These are phyloP conservation scores for Melastoma malabathricum DNA, from an alignment of 345 rosid genomes.

Conservation along the genomic window DNA sequence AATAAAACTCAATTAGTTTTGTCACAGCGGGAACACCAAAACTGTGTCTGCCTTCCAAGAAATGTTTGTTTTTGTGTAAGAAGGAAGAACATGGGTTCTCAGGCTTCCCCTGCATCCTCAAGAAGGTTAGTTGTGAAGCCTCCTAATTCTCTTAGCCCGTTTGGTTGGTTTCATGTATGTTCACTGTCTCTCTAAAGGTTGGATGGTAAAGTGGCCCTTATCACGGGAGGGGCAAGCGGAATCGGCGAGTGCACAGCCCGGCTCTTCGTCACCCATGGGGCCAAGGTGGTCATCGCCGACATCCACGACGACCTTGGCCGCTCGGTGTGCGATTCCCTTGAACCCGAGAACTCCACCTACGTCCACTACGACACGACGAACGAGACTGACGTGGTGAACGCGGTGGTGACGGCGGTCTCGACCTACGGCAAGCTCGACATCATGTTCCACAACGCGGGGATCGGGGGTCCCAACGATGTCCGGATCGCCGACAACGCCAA, in stretches of 20 bases:
- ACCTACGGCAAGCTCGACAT: constrained; percentile 26
- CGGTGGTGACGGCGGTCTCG: constrained; percentile 17
- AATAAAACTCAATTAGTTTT: no score
- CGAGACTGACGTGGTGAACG: constrained; percentile 15
- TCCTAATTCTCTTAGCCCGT: no score
- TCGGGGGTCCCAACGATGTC: constrained; percentile 11
- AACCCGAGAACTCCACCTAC: constrained; percentile 5
- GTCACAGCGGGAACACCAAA: no score
- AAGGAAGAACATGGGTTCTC: no score
- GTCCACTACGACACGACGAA: constrained; percentile 23
- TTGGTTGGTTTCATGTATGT: no score
- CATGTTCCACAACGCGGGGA: constrained; percentile 37
- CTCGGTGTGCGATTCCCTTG: constrained; percentile 11
- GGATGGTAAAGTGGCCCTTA: constrained; percentile 23
- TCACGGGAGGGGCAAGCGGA: constrained; percentile 24
- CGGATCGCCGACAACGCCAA: constrained; percentile 27
- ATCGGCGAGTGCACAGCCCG: constrained; percentile 17
- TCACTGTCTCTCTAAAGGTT: constrained; percentile 10
- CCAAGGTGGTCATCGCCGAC: constrained; percentile 20
- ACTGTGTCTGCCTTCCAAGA: no score
- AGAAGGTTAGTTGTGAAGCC: no score
- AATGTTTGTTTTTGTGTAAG: no score
- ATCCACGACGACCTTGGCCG: constrained; percentile 15
- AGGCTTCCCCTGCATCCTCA: no score
- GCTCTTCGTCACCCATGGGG: constrained; percentile 16